These are phyloP conservation scores for Tricholoma hemisulphureum DNA, from an alignment of 768 basidiomycete species.

Conservation along the genomic window DNA sequence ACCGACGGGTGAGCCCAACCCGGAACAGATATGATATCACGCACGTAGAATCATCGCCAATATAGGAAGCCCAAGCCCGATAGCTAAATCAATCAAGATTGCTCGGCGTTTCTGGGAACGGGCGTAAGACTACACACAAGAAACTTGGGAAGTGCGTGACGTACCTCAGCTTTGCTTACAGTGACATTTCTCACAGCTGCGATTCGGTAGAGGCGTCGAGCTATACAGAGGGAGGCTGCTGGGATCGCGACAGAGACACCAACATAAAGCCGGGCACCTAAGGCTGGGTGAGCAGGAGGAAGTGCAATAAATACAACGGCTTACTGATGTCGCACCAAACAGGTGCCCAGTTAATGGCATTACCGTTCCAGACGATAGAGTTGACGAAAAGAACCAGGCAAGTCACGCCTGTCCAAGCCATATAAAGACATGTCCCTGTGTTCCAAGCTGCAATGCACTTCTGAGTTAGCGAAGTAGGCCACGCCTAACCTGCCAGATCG, in stretches of 20 bases:
- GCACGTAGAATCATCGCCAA: conserved; percentile 28
- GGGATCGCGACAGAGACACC: conserved; percentile 48
- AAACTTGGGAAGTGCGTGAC: not conserved
- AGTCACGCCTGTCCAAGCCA: conserved; percentile 60
- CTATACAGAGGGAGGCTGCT: conserved; percentile 55
- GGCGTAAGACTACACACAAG: not conserved
- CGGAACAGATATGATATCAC: not conserved
- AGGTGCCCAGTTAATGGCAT: conserved; percentile 52
- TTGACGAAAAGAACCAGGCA: conserved; percentile 66
- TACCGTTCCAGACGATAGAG: conserved; percentile 67
- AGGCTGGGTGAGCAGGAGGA: not conserved
- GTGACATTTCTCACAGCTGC: conserved; percentile 51
- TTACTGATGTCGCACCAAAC: conserved; percentile 66
- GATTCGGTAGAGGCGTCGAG: conserved; percentile 63
- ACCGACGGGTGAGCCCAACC: not conserved
- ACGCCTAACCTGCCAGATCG: not conserved
- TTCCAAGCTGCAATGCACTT: conserved; percentile 14
- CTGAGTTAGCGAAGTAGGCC: not conserved
- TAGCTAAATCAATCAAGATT: conserved; percentile 49
- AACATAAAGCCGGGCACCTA: conserved; percentile 46
- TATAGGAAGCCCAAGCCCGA: conserved; percentile 54
- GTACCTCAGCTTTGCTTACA: conserved; percentile 37
- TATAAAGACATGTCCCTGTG: conserved; percentile 63
- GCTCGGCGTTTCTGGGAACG: conserved; percentile 39
- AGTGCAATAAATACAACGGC: conserved; percentile 7